phyloP scores from a whole-genome alignment of 208 protist species.

The Angomonas desouzai region DNA sequence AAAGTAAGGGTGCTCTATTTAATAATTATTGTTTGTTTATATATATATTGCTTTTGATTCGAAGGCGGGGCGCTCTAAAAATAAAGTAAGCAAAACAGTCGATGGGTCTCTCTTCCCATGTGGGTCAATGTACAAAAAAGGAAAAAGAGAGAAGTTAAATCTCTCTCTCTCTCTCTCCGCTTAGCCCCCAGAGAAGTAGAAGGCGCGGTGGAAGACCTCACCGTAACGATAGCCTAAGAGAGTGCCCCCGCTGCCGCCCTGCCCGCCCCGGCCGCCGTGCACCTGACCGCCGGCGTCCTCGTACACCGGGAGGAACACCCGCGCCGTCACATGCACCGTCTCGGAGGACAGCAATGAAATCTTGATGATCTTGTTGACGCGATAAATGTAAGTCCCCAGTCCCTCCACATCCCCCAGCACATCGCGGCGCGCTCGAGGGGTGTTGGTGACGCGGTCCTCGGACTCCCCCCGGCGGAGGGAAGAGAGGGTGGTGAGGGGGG shows the following conservation, averaged over 20 bases:
- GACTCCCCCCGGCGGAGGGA: not conserved
- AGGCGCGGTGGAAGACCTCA: slow-evolving; percentile 62
- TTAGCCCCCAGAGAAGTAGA: slow-evolving; percentile 29
- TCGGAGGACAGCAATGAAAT: slow-evolving; percentile 58
- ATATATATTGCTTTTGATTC: no score
- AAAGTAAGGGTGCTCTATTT: not conserved
- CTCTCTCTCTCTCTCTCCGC: no score
- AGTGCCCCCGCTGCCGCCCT: slow-evolving; percentile 28
- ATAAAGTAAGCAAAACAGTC: no score
- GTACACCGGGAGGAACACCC: slow-evolving; percentile 66
- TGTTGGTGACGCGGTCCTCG: slow-evolving; percentile 9
- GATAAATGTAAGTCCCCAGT: slow-evolving; percentile 58
- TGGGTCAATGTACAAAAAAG: not conserved
- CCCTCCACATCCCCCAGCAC: slow-evolving; percentile 30
- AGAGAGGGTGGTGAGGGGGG: slow-evolving; percentile 10
- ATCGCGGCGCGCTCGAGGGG: not conserved
- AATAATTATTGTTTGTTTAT: no score
- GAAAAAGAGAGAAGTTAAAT: no score
- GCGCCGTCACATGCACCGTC: slow-evolving; percentile 63
- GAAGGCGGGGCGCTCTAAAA: no score
- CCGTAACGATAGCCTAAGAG: slow-evolving; percentile 69
- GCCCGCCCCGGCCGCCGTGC: slow-evolving; percentile 20
- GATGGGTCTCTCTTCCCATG: no score
- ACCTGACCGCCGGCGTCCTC: slow-evolving; percentile 15
- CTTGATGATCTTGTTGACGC: slow-evolving; percentile 42